Evolutionary conservation across 169 alveolate genomes (phyloP), one percentile per base, ranked within the genome.

Genomic region (Neospora caninum): DNA sequence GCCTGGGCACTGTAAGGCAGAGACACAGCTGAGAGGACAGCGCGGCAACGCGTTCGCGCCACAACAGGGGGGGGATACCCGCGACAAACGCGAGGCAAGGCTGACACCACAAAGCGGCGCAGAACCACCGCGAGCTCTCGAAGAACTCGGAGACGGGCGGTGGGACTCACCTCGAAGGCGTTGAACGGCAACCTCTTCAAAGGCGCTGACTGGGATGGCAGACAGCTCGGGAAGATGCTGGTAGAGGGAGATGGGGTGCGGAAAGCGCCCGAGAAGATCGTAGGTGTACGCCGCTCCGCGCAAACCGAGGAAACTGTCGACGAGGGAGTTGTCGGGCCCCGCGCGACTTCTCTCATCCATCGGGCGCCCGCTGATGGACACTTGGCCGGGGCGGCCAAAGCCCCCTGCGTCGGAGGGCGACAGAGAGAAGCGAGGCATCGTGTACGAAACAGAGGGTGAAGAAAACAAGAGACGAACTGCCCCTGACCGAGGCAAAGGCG

Each of bases 221-320:
- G 39, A 31, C 0, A 73, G 42, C 2, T 73, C 45, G 45, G 84
- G 84, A n/a, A 73, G 84, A n/a, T 73, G 84, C 25, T 36, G 39
- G 43, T 73, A 73, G 27, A 73, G 84, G 18, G 84, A 73, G 20
- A 73, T 31, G 38, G 84, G 84, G 42, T 73, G 84, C 13, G 84
- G 84, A 73, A 73, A 73, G 84, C 84, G 84, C 25, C 84, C 84
- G 18, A 73, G 38, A n/a, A 73, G 39, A 20, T 73, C 84, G 84
- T 73, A 73, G 18, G 43, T 73, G 84, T 73, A 73, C 39, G 39
- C 27, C 0, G 25, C 43, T 73, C 49, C 84, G 2, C 49, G n/a
- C n/a, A 36, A 6, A 13, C 39, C 49, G 39, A 73, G 84, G n/a
- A 73, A n/a, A n/a, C 84, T 36, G 42, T n/a, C 84, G 31, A 31